Percentiles rank a stretch among this genome's conserved stretches.
Evolutionary conservation across 257 asterid genomes (phyloP).

Genomic region (Fraxinus anomala): DNA sequence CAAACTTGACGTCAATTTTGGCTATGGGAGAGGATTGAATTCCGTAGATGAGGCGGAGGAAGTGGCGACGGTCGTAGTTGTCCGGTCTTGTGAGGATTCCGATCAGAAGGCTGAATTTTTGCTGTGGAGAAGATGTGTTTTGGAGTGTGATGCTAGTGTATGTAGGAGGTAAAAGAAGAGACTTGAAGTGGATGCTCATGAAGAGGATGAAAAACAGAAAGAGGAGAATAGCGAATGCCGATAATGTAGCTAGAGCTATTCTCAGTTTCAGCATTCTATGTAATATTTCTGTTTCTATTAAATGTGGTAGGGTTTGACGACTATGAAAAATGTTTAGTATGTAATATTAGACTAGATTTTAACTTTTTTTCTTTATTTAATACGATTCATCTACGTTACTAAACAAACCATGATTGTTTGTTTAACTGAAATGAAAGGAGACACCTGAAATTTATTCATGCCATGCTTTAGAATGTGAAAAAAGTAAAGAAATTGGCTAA

Average conservation of each 20-base stretch:
- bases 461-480: conserved; percentile 30
- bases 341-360: neutral
- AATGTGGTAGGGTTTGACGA: neutral
- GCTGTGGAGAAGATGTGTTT: conserved; percentile 14
- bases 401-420: neutral
- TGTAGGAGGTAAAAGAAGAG: conserved; percentile 29
- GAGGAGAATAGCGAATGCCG: conserved; percentile 34
- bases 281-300: neutral
- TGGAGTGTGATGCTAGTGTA: conserved; percentile 11
- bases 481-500: conserved; percentile 20
- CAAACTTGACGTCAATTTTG: conserved; percentile 52
- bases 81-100: conserved; percentile 71
- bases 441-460: neutral
- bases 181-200: conserved; percentile 39
- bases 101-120: conserved; percentile 48
- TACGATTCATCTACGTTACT: no score
- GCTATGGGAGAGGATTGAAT: conserved; percentile 48
- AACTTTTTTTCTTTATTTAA: no score
- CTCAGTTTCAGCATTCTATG: conserved; percentile 28
- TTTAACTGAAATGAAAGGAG: neutral
- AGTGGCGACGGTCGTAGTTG: conserved; percentile 62
- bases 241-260: conserved; percentile 34
- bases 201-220: conserved; percentile 45
- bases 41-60: conserved; percentile 75
- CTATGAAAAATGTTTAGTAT: no score